A percentile compares a stretch with the other conserved stretches of the same genome.
These are phyloP conservation scores for Amanita exitialis DNA, from an alignment of 768 basidiomycete genomes.

Conservation along the genomic window DNA sequence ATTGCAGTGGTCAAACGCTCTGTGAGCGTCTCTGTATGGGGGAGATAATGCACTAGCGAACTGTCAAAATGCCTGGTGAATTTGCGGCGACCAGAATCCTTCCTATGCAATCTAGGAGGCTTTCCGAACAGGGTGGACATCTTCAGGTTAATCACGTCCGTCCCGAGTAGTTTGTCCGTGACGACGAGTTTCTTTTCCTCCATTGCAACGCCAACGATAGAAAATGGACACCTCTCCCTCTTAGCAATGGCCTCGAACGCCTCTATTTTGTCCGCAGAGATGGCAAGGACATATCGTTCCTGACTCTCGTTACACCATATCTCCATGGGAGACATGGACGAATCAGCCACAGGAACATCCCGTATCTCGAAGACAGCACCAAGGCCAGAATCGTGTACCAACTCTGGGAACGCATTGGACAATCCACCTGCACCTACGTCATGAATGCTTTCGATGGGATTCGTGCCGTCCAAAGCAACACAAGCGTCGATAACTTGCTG, in stretches of 20 bases:
- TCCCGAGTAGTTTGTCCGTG: constrained; percentile 72
- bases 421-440: constrained; percentile 97
- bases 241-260: constrained; percentile 69
- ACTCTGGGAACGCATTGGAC: constrained; percentile 92
- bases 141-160: constrained; percentile 77
- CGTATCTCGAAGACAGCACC: constrained; percentile 92
- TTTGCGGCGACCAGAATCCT: constrained; percentile 40
- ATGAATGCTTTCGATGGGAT: constrained; percentile 92
- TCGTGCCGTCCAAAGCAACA: constrained; percentile 42
- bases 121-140: constrained; percentile 98
- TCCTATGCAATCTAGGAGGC: constrained; percentile 82
- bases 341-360: constrained; percentile 85
- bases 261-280: constrained; percentile 51
- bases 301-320: constrained; percentile 99
- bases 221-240: constrained; percentile 90
- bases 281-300: constrained; percentile 93
- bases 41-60: constrained; percentile 57
- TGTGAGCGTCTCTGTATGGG: constrained; percentile 24
- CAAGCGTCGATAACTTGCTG: constrained; percentile 98
- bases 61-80: constrained; percentile 51
- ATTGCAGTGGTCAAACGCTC: constrained; percentile 55
- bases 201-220: constrained; percentile 84
- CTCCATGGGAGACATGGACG: constrained; percentile 97
- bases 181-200: constrained; percentile 75
- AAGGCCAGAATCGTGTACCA: constrained; percentile 92